A percentile compares a stretch with the other conserved stretches of the same genome.
phyloP scores from a whole-genome alignment of 371 early-diverging fungal genomes.

The Rhizopus stolonifer region DNA sequence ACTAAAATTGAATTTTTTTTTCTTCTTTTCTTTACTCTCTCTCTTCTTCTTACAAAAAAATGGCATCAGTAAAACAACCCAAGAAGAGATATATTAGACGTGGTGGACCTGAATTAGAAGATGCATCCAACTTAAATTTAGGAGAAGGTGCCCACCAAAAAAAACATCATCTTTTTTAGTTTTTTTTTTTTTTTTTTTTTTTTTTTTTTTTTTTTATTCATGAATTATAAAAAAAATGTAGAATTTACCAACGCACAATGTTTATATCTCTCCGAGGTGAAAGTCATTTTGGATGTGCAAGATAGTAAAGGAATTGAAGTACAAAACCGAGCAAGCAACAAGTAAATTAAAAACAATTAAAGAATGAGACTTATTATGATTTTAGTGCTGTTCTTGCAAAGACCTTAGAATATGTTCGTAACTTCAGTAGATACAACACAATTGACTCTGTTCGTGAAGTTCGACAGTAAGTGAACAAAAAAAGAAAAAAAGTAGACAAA shows the following conservation, averaged over 20 bases:
- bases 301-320: slow-evolving; percentile 38
- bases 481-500: background rate
- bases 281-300: slow-evolving; percentile 76
- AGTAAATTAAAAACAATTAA: slow-evolving; percentile 24
- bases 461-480: slow-evolving; percentile 57
- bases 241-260: slow-evolving; percentile 83
- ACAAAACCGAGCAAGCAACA: slow-evolving; percentile 39
- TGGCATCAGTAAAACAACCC: slow-evolving; percentile 13
- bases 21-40: slow-evolving; percentile 1
- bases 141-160: slow-evolving; percentile 58
- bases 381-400: slow-evolving; percentile 60
- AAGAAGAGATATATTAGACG: slow-evolving; percentile 55
- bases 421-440: slow-evolving; percentile 81
- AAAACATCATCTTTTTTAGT: too few relatives aligned
- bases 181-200: background rate
- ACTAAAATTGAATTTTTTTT: background rate
- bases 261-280: slow-evolving; percentile 84
- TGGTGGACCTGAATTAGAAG: slow-evolving; percentile 66
- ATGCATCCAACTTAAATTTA: slow-evolving; percentile 70
- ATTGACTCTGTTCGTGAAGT: slow-evolving; percentile 85
- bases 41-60: background rate
- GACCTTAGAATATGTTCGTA: slow-evolving; percentile 77
- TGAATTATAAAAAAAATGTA: slow-evolving; percentile 16
- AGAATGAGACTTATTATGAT: background rate
- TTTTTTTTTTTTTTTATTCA: background rate